Evolutionary conservation across 2,329 filamentous ascomycete species (phyloP).

Genomic region (Xylariomycetidae sp.): DNA sequence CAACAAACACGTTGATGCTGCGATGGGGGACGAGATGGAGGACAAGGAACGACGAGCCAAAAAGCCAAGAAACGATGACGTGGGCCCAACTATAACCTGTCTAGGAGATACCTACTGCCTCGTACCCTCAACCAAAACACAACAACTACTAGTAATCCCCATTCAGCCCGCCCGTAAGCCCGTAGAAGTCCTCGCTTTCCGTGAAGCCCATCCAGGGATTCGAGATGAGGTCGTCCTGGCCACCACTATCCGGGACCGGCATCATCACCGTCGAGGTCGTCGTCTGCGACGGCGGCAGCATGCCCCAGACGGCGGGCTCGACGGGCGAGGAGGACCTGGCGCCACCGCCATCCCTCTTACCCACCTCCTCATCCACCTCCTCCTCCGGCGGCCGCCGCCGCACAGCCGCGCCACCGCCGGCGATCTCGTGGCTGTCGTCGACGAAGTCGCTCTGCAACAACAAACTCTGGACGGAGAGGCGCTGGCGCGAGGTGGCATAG

Average conservation of each 20-base stretch:
- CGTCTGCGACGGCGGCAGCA: not conserved
- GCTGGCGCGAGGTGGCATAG: conserved; percentile 25
- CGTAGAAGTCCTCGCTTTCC: conserved; percentile 20
- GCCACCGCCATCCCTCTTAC: too few species aligned
- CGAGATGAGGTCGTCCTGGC: not conserved
- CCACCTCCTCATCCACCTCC: too few species aligned
- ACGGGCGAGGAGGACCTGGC: too few species aligned
- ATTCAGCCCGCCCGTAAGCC: conserved; percentile 12
- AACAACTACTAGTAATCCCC: conserved; percentile 25
- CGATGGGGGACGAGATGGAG: too few species aligned
- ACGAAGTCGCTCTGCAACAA: conserved; percentile 33
- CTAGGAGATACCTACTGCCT: too few species aligned
- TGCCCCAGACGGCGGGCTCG: not conserved
- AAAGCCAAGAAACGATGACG: too few species aligned
- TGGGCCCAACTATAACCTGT: too few species aligned
- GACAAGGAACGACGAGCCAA: too few species aligned
- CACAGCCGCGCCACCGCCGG: conserved; percentile 5
- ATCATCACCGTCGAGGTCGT: not conserved
- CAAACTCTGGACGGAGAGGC: conserved; percentile 34
- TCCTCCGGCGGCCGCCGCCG: too few species aligned
- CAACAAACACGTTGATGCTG: too few species aligned
- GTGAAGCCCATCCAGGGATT: conserved; percentile 20
- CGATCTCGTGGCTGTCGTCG: conserved; percentile 32
- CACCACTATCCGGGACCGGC: not conserved
- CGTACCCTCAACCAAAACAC: too few species aligned